Evolutionary conservation across 345 rosid species (phyloP), one percentile per base, ranked within the genome.

Genomic region (Carallia pectinifolia): DNA sequence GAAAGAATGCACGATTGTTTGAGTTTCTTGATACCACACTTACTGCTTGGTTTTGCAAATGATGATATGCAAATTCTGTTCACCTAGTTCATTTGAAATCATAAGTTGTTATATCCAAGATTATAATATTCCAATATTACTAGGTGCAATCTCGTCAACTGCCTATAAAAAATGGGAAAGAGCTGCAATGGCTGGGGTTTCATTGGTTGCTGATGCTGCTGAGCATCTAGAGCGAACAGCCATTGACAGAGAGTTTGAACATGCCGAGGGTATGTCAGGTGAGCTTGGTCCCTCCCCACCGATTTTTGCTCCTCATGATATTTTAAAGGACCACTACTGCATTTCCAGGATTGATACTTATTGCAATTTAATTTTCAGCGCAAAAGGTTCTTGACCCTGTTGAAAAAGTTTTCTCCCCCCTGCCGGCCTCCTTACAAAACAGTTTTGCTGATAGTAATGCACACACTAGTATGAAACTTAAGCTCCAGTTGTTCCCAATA

Each of bases 121-220:
- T 29, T 3, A 58, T 74, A 55, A 67, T 73, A 69, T 68, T 71
- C 52, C 62, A 50, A 31, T 86, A 63, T 58, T 75, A 64, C 70
- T 76, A 79, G 85, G 81, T 77, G 68, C 69, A 71, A 58, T 72
- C 74, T 82, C 85, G 34, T 77, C 94, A 69, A 85, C 88, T 70
- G 93, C 94, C 69, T 96, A 88, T 71, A 88, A 78, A 72, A 92
- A 87, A 75, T 96, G 99, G 99, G 99, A 96, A 86, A 85, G 87
- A 81, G 98, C 98, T 76, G 99, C 98, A 33, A 92, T 89, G 67
- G 98, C 94, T 78, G 99, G 99, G 70, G 99, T 92, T 82, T 92
- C 99, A 61, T 82, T 96, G 85, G 99, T 92, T 78, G 99, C 99
- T 68, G 97, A 92, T 77, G 99, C 99, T 78, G 98, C 99, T 67